Percentiles rank a stretch among this genome's conserved stretches.
Conservation (phyloP, 192 early-diverging fungal genomes). For the Paraglomus brasilianum region DNA sequence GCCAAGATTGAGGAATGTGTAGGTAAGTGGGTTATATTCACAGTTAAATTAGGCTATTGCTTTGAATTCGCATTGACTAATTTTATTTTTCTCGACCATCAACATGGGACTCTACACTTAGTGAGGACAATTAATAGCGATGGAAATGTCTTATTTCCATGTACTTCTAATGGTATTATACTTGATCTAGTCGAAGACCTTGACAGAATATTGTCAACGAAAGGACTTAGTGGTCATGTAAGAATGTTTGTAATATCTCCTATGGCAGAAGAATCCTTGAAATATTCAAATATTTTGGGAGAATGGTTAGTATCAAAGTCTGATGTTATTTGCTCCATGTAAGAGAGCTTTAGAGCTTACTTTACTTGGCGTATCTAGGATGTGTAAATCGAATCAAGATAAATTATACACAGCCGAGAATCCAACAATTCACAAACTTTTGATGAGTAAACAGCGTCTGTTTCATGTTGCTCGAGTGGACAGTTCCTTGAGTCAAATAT, state of each 20-base stretch:
- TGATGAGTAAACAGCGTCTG: slow-evolving; percentile 45
- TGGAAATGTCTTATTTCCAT: slow-evolving; percentile 70
- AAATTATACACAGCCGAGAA: slow-evolving; percentile 64
- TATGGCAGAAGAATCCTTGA: slow-evolving; percentile 70
- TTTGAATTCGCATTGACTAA: too few relatives aligned
- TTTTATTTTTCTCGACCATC: neutral
- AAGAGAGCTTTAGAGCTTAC: neutral
- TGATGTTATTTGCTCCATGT: neutral
- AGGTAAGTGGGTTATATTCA: slow-evolving; percentile 32
- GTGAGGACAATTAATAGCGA: slow-evolving; percentile 29
- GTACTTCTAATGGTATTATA: slow-evolving; percentile 66
- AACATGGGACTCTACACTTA: neutral
- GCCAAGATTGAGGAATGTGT: slow-evolving; percentile 42
- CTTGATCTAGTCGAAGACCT: slow-evolving; percentile 73
- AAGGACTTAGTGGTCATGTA: slow-evolving; percentile 55
- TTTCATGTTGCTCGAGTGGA: slow-evolving; percentile 35
- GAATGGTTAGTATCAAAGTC: slow-evolving; percentile 63
- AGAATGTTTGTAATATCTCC: slow-evolving; percentile 74
- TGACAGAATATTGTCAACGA: slow-evolving; percentile 50
- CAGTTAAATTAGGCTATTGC: too few relatives aligned
- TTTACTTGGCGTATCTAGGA: slow-evolving; percentile 36
- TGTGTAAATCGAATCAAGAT: slow-evolving; percentile 63
- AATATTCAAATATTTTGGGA: slow-evolving; percentile 79
- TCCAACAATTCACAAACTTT: slow-evolving; percentile 50
- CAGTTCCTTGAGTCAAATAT: slow-evolving; percentile 30